These are phyloP conservation scores for Ophiostoma sp. DNA, from an alignment of 2,329 filamentous ascomycete genomes.

Conservation along the genomic window DNA sequence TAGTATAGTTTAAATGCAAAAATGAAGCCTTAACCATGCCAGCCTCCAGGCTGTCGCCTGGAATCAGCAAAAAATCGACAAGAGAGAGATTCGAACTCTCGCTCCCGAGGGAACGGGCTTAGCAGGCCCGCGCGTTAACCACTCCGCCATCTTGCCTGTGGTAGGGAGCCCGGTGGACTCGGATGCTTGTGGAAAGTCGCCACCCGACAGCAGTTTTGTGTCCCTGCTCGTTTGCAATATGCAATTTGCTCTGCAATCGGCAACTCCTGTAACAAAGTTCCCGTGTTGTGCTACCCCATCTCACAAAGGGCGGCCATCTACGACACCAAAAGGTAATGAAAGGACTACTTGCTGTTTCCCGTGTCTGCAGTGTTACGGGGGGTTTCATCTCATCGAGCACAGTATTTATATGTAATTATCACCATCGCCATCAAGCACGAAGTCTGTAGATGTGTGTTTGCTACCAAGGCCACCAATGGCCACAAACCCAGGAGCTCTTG, in stretches of 20 bases:
- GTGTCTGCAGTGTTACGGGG: slow-evolving; percentile 7
- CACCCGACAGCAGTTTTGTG: slow-evolving; percentile 1
- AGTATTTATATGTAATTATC: neutral
- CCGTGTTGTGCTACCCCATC: neutral
- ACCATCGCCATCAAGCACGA: neutral
- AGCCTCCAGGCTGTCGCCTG: too few relatives aligned
- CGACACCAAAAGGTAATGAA: neutral
- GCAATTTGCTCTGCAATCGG: neutral
- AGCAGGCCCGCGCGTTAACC: slow-evolving; percentile 16
- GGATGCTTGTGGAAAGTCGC: neutral
- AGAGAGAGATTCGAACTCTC: slow-evolving; percentile 17
- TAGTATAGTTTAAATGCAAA: neutral
- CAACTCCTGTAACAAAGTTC: neutral
- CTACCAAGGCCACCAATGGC: neutral
- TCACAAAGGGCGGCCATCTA: neutral
- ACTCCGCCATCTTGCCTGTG: slow-evolving; percentile 15
- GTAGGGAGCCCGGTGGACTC: neutral
- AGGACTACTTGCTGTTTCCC: neutral
- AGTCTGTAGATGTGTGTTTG: neutral
- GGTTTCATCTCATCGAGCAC: neutral
- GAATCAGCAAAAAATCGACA: neutral
- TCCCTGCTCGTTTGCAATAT: neutral
- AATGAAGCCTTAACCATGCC: neutral
- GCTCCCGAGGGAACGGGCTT: slow-evolving; percentile 16
- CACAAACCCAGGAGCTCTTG: neutral